Percentiles rank a stretch among this genome's conserved stretches.
Conservation (phyloP, 441 rosid genomes). For the Aquilaria agallochum region DNA sequence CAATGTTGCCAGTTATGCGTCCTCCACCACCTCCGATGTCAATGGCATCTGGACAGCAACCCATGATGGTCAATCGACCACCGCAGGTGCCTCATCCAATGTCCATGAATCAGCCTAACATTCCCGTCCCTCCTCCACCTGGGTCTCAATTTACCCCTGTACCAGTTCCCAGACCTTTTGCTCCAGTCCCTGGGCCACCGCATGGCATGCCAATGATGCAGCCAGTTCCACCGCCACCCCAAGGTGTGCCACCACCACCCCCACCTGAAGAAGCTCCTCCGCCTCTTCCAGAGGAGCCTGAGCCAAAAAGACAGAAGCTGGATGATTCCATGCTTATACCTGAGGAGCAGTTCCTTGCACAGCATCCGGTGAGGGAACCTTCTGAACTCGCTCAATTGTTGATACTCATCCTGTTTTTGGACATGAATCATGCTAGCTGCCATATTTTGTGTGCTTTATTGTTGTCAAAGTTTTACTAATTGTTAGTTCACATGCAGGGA, state of each 20-base stretch:
- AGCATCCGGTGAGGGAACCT: constrained; percentile 53
- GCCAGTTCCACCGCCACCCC: constrained; percentile 74
- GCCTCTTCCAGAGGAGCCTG: constrained; percentile 96
- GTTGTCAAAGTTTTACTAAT: background rate
- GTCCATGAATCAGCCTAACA: constrained; percentile 36
- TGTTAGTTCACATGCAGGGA: constrained; percentile 50
- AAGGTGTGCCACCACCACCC: constrained; percentile 92
- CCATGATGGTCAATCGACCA: constrained; percentile 61
- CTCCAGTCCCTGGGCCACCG: constrained; percentile 38
- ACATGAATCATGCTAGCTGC: background rate
- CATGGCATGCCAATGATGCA: constrained; percentile 65
- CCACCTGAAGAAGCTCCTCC: constrained; percentile 97
- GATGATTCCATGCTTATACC: constrained; percentile 80
- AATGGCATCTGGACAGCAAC: constrained; percentile 63
- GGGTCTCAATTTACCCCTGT: constrained; percentile 77
- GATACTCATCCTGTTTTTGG: background rate
- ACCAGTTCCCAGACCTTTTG: constrained; percentile 58
- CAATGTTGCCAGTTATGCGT: constrained; percentile 54
- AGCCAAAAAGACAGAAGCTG: constrained; percentile 85
- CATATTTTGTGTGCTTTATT: constrained; percentile 4
- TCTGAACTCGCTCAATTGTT: background rate
- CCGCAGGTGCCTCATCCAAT: constrained; percentile 46
- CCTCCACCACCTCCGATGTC: constrained; percentile 68
- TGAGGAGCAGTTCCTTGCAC: constrained; percentile 87
- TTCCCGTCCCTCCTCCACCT: constrained; percentile 78